These are phyloP conservation scores for Cyberlindnera mycetangii DNA, from an alignment of 805 yeast genomes.

Conservation along the genomic window DNA sequence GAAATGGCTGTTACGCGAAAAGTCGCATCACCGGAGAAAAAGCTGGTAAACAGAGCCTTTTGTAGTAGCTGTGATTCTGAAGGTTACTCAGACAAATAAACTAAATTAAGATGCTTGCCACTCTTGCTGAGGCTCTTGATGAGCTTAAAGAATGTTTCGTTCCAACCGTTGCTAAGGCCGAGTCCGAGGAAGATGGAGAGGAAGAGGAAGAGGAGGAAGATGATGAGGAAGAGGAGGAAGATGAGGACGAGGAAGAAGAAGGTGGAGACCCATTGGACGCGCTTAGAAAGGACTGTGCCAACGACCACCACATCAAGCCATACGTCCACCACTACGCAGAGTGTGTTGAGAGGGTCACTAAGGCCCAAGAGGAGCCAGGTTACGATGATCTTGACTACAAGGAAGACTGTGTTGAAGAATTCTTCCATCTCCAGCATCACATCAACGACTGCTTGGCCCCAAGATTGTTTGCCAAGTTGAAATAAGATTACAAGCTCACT, in stretches of 20 bases:
- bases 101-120: conserved; percentile 31
- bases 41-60: conserved; percentile 4
- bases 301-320: conserved; percentile 64
- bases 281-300: conserved; percentile 65
- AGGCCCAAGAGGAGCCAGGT: conserved; percentile 79
- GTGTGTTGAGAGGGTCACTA: conserved; percentile 92
- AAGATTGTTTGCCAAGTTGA: conserved; percentile 80
- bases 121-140: conserved; percentile 38
- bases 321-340: conserved; percentile 87
- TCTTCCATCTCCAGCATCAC: conserved; percentile 95
- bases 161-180: conserved; percentile 80
- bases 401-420: conserved; percentile 98
- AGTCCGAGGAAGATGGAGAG: conserved; percentile 31
- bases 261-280: conserved; percentile 67
- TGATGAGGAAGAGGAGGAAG: conserved; percentile 58
- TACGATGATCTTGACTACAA: conserved; percentile 78
- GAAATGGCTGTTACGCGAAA: conserved; percentile 21
- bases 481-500: conserved; percentile 38
- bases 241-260: conserved; percentile 68
- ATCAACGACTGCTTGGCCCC: conserved; percentile 90
- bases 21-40: conserved; percentile 14
- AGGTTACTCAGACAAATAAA: not conserved
- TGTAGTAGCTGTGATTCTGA: too few relatives aligned
- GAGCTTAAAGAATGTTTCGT: conserved; percentile 77
- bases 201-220: conserved; percentile 36